Evolutionary conservation across 495 filamentous ascomycete species (phyloP), one percentile per base, ranked within the genome.

Genomic region (Melanomma pulvis-pyrius): DNA sequence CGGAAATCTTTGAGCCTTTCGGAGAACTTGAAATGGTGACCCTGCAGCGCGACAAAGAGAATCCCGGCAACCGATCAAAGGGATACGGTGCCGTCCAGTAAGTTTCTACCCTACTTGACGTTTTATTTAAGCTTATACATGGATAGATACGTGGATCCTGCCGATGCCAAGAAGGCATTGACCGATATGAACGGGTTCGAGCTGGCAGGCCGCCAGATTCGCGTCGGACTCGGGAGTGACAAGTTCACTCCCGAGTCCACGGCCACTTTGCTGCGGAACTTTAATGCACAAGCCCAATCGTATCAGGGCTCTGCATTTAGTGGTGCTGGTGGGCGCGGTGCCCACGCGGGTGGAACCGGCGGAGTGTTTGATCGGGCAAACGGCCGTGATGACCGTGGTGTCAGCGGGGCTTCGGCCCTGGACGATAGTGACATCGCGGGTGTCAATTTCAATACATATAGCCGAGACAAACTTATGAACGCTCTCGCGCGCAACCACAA

Each of bases 121-220:
- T 22, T 52, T 26, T 7, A 4, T 22, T 15, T 55, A 34, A 21
- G 25, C 79, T 82, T 69, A 83, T 51, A 15, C 22, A 41, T 17
- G 39, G 60, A 3, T 67, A 98, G 94, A 75, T 99, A 96, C 81
- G 87, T 88, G 73, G 90, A 98, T 77, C 92, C 96, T 49, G 86
- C 87, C 63, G 88, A 96, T 75, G 96, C 96, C 71, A 88, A 92
- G 63, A 91, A 96, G 74, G 96, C 96, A 52, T 82, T 99, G 58
- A 92, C 97, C 79, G 94, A 97, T 80, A 97, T 99, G 94, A 99
- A 99, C 80, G 92, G 93, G 53, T 99, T 97, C 81, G 96, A 98
- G 78, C 90, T 99, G 74, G 96, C 93, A 74, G 93, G 93, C 80
- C 92, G 96, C 73, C 92, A 91, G 59, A 98, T 99, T 74, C 91